Percentiles rank a stretch among this genome's conserved stretches.
Evolutionary conservation across 2,329 filamentous ascomycete genomes (phyloP).

Genomic region (Penicillium vulpinum): DNA sequence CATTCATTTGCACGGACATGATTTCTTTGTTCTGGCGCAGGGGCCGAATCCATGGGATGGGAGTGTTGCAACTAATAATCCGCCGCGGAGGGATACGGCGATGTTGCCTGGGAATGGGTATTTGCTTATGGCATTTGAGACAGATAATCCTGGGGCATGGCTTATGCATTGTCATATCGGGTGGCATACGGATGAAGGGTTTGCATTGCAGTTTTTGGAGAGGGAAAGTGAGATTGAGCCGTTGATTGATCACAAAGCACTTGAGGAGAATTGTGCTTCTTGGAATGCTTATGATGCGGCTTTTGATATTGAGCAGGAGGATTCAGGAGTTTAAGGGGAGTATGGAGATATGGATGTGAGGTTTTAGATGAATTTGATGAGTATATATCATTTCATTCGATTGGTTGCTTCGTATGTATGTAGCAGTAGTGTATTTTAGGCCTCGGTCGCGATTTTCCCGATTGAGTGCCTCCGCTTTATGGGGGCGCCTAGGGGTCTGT

Average conservation of each 20-base stretch:
- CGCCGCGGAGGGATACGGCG: slow-evolving; percentile 52
- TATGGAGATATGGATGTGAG: not conserved
- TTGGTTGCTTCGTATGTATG: not conserved
- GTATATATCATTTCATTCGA: not conserved
- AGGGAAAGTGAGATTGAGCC: slow-evolving; percentile 26
- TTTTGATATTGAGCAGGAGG: slow-evolving; percentile 14
- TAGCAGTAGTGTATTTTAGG: not conserved
- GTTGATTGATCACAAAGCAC: slow-evolving; percentile 18
- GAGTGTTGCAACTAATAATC: slow-evolving; percentile 37
- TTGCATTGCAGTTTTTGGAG: slow-evolving; percentile 38
- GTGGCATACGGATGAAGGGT: slow-evolving; percentile 31
- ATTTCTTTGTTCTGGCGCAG: slow-evolving; percentile 67
- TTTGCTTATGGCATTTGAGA: slow-evolving; percentile 52
- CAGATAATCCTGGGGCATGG: slow-evolving; percentile 54
- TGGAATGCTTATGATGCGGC: slow-evolving; percentile 25
- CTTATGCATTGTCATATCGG: slow-evolving; percentile 40
- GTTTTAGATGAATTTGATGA: not conserved
- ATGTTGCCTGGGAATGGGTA: slow-evolving; percentile 49
- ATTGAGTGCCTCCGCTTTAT: no score
- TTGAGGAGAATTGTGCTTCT: slow-evolving; percentile 18
- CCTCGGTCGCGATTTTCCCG: no score
- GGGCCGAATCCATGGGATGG: slow-evolving; percentile 40
- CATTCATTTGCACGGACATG: slow-evolving; percentile 70
- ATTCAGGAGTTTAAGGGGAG: slow-evolving; percentile 4
- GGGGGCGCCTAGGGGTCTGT: no score